A percentile compares a stretch with the other conserved stretches of the same genome.
phyloP scores from a whole-genome alignment of 495 filamentous ascomycete genomes.

The Pyronema domesticum region DNA sequence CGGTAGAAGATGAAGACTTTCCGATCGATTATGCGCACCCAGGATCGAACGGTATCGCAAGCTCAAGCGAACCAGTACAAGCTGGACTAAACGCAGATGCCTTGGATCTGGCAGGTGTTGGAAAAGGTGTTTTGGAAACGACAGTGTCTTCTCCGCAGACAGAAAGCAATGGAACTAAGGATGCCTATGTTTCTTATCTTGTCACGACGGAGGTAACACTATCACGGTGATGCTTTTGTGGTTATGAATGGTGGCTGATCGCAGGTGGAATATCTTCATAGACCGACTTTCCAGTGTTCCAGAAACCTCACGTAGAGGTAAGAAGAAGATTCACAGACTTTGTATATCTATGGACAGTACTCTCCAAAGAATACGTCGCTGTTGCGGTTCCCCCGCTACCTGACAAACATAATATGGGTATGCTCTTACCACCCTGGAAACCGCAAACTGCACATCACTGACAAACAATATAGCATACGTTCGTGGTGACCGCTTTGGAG shows the following conservation, averaged over 20 bases:
- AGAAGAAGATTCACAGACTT: slow-evolving; percentile 94
- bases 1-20: slow-evolving; percentile 16
- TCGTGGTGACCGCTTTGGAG: slow-evolving; percentile 80
- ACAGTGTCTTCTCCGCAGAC: slow-evolving; percentile 66
- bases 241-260: background rate
- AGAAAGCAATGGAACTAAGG: slow-evolving; percentile 92
- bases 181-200: slow-evolving; percentile 87
- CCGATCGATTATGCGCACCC: background rate
- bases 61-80: slow-evolving; percentile 29
- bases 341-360: slow-evolving; percentile 82
- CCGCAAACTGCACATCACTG: background rate
- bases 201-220: slow-evolving; percentile 69
- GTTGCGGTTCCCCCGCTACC: slow-evolving; percentile 87
- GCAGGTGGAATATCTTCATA: no score
- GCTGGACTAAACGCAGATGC: slow-evolving; percentile 39
- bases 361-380: slow-evolving; percentile 70
- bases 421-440: background rate
- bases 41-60: background rate
- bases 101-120: slow-evolving; percentile 48
- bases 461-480: slow-evolving; percentile 49
- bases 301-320: slow-evolving; percentile 53
- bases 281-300: slow-evolving; percentile 88
- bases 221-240: background rate
- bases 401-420: slow-evolving; percentile 87
- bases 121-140: slow-evolving; percentile 67